Conservation (phyloP, 1,284 basidiomycete genomes). For the Termitomyces sp. region DNA sequence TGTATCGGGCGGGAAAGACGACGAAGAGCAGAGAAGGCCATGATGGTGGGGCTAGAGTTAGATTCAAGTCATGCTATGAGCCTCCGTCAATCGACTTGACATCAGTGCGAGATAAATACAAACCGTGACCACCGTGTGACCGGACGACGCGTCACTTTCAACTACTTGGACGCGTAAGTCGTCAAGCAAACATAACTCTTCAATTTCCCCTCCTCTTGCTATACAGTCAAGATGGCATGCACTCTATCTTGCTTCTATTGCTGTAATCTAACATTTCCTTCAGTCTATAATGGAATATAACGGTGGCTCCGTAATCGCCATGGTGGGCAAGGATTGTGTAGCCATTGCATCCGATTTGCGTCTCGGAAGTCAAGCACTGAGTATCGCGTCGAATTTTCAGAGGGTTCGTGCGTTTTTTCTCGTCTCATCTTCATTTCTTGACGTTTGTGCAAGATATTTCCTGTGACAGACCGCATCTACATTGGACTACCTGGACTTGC, state of each 20-base stretch:
- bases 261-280: not conserved
- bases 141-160: conserved; percentile 29
- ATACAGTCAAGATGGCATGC: conserved; percentile 37
- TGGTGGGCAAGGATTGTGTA: conserved; percentile 98
- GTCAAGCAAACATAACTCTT: conserved; percentile 5
- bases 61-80: conserved; percentile 2
- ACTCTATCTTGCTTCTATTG: not conserved
- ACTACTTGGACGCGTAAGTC: conserved; percentile 27
- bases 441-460: conserved; percentile 69
- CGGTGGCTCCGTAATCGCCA: conserved; percentile 97
- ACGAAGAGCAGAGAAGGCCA: conserved; percentile 8
- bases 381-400: conserved; percentile 90
- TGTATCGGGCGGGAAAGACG: not conserved
- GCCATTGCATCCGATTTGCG: conserved; percentile 96
- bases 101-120: not conserved
- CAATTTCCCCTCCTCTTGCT: conserved; percentile 10
- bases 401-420: conserved; percentile 55
- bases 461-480: conserved; percentile 90
- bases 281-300: conserved; percentile 86
- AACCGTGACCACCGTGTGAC: conserved; percentile 15
- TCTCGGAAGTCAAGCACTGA: conserved; percentile 85
- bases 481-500: conserved; percentile 91
- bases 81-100: not conserved
- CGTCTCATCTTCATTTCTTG: not conserved
- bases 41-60: conserved; percentile 5